Evolutionary conservation across 2,329 filamentous ascomycete genomes (phyloP).

Genomic region (Diaporthe vaccinii): DNA sequence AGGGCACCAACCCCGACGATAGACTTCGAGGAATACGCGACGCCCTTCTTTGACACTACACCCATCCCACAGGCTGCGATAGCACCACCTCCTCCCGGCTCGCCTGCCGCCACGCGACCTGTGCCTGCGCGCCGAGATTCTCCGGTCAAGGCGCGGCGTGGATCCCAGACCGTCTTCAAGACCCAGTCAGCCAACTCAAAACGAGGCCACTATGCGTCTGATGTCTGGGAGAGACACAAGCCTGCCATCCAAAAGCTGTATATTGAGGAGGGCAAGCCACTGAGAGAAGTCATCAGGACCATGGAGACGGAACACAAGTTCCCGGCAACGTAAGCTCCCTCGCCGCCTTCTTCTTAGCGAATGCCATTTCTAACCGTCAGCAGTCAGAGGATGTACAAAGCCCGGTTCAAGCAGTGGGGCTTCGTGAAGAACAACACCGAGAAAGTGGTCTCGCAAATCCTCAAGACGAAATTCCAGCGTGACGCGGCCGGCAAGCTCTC

Average conservation of each 20-base stretch:
- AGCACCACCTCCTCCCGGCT: not conserved
- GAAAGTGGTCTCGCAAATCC: slow-evolving; percentile 63
- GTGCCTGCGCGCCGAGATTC: not conserved
- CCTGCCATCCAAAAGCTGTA: slow-evolving; percentile 31
- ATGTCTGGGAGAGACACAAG: slow-evolving; percentile 36
- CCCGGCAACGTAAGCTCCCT: slow-evolving; percentile 29
- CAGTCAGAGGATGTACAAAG: slow-evolving; percentile 69
- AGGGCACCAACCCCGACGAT: slow-evolving; percentile 23
- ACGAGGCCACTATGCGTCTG: slow-evolving; percentile 35
- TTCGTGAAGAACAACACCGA: slow-evolving; percentile 69
- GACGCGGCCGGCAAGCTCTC: slow-evolving; percentile 67
- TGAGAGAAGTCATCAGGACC: slow-evolving; percentile 35
- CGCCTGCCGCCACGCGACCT: not conserved
- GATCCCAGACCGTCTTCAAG: slow-evolving; percentile 27
- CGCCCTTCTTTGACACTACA: not conserved
- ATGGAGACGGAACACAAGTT: slow-evolving; percentile 38
- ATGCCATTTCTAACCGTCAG: not conserved
- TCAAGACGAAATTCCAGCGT: slow-evolving; percentile 66
- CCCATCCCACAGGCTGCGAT: not conserved
- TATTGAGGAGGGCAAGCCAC: slow-evolving; percentile 35
- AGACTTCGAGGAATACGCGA: slow-evolving; percentile 14
- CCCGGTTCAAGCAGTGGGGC: slow-evolving; percentile 67
- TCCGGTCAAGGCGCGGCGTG: not conserved
- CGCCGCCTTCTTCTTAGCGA: not conserved
- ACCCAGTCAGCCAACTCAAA: slow-evolving; percentile 35